Conservation (phyloP, 805 yeast genomes). For the Teunomyces tritomae region DNA sequence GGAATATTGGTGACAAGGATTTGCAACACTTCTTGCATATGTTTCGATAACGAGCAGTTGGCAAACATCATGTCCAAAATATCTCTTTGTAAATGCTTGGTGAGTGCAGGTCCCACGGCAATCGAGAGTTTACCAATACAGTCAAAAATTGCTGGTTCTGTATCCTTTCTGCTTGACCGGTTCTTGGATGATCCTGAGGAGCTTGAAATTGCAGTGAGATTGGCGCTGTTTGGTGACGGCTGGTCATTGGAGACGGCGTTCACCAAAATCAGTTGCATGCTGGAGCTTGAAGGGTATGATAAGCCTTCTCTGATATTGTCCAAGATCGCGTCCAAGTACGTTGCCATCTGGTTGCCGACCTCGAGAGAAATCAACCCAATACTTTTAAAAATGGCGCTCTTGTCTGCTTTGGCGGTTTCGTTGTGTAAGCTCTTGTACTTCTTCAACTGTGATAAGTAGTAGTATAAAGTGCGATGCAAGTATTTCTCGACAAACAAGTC, state of each 20-base stretch:
- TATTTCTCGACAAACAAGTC: slow-evolving; percentile 74
- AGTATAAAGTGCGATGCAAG: slow-evolving; percentile 73
- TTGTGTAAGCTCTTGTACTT: slow-evolving; percentile 50
- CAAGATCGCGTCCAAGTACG: slow-evolving; percentile 83
- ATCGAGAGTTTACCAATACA: slow-evolving; percentile 83
- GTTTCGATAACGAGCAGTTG: slow-evolving; percentile 78
- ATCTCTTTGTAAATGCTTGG: slow-evolving; percentile 83
- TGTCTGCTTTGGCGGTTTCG: slow-evolving; percentile 50
- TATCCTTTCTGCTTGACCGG: slow-evolving; percentile 59
- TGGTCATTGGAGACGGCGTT: slow-evolving; percentile 34
- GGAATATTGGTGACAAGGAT: slow-evolving; percentile 73
- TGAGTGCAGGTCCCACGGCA: slow-evolving; percentile 90
- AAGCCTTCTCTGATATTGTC: slow-evolving; percentile 81
- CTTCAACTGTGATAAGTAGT: slow-evolving; percentile 74
- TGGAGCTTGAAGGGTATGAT: slow-evolving; percentile 34
- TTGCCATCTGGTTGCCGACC: slow-evolving; percentile 80
- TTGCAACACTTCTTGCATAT: slow-evolving; percentile 72
- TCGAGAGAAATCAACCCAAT: slow-evolving; percentile 82
- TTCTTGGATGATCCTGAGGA: slow-evolving; percentile 46
- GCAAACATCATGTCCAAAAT: slow-evolving; percentile 71
- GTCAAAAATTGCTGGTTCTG: slow-evolving; percentile 82
- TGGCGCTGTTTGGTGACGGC: slow-evolving; percentile 13
- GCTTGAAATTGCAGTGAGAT: slow-evolving; percentile 22
- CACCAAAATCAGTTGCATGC: slow-evolving; percentile 39
- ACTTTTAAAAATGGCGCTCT: slow-evolving; percentile 70